Evolutionary conservation across 2,329 filamentous ascomycete genomes (phyloP).

Genomic region (Bipolaris cookei): DNA sequence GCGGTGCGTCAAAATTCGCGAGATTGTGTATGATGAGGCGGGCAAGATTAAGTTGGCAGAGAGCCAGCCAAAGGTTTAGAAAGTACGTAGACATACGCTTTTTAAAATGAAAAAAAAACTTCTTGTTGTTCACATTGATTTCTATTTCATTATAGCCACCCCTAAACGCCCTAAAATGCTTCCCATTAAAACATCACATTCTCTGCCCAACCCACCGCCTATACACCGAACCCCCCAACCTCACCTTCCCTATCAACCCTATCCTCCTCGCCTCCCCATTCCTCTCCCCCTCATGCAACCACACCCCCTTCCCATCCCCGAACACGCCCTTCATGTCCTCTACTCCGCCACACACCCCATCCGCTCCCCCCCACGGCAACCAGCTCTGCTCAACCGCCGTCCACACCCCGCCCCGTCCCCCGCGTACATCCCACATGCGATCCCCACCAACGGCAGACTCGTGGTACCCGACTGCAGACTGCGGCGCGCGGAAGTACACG

Average conservation of each 20-base stretch:
- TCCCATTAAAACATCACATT: neutral
- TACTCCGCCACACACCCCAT: constrained; percentile 43
- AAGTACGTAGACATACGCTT: too few relatives aligned
- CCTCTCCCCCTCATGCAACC: constrained; percentile 42
- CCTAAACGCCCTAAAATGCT: neutral
- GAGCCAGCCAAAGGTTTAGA: constrained; percentile 36
- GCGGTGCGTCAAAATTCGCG: constrained; percentile 74
- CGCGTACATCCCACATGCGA: constrained; percentile 57
- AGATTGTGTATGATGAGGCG: constrained; percentile 73
- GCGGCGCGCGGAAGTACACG: constrained; percentile 55
- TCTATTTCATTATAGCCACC: too few relatives aligned
- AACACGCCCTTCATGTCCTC: constrained; percentile 56
- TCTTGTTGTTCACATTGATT: too few relatives aligned
- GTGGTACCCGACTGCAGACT: constrained; percentile 53
- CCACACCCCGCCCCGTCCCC: constrained; percentile 62
- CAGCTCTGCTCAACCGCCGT: constrained; percentile 56
- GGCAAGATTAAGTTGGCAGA: constrained; percentile 62
- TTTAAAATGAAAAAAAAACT: too few relatives aligned
- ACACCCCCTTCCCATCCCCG: constrained; percentile 54
- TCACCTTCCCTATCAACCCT: neutral
- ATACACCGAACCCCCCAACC: neutral
- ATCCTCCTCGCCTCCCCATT: constrained; percentile 16
- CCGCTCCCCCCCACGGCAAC: constrained; percentile 57
- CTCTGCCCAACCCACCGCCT: neutral
- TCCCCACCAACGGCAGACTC: constrained; percentile 55